A percentile compares a stretch with the other conserved stretches of the same genome.
Evolutionary conservation across 179 eudicot species (phyloP).

Genomic region (Nepenthes alata): DNA sequence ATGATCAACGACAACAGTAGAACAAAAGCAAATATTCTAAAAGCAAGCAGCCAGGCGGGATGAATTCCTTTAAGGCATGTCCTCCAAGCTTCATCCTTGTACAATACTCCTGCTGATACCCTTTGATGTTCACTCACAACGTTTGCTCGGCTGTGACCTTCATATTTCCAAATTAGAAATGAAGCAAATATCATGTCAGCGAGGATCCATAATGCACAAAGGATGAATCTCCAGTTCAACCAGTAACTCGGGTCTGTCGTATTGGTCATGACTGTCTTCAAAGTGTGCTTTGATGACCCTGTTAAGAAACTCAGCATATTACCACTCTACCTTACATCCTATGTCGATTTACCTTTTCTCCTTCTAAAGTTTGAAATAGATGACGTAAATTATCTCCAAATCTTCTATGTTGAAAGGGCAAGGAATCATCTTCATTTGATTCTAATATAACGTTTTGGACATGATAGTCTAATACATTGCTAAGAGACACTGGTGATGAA

Average conservation of each 20-base stretch:
- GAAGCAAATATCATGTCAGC: slow-evolving; percentile 25
- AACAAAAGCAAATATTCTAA: slow-evolving; percentile 47
- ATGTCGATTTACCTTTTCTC: too few relatives aligned
- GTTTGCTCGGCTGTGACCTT: slow-evolving; percentile 31
- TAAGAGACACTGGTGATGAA: too few relatives aligned
- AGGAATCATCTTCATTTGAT: too few relatives aligned
- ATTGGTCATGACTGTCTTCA: slow-evolving; percentile 29
- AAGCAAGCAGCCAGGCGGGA: slow-evolving; percentile 65
- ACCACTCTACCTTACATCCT: background rate
- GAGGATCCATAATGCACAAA: slow-evolving; percentile 59
- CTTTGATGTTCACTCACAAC: slow-evolving; percentile 14
- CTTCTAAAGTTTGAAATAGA: too few relatives aligned
- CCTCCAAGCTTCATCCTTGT: slow-evolving; percentile 63
- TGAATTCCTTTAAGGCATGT: slow-evolving; percentile 44
- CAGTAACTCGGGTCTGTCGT: slow-evolving; percentile 70
- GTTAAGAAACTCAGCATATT: background rate
- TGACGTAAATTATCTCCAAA: too few relatives aligned
- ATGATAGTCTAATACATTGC: too few relatives aligned
- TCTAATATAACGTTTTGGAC: too few relatives aligned
- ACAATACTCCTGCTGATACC: slow-evolving; percentile 26
- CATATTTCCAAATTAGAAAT: slow-evolving; percentile 56
- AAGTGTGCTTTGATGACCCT: slow-evolving; percentile 2
- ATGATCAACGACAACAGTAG: slow-evolving; percentile 43
- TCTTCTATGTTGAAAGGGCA: too few relatives aligned
- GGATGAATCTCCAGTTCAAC: slow-evolving; percentile 87